phyloP scores from a whole-genome alignment of 371 early-diverging fungal species.

The Entomophthora muscae region DNA sequence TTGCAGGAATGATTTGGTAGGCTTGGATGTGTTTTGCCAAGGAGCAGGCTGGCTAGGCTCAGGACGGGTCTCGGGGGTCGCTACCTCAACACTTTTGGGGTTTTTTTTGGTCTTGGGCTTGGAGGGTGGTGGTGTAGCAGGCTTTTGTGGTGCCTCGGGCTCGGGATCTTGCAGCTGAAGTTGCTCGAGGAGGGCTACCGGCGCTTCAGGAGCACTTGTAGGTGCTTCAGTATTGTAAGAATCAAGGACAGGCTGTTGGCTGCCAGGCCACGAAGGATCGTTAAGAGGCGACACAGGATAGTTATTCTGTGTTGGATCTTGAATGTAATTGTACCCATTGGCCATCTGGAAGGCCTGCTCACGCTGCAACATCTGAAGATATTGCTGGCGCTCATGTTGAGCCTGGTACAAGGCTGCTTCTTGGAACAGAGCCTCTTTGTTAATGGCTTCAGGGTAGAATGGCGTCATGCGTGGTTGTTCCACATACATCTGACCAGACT shows the following conservation, averaged over 20 bases:
- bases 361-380: neutral
- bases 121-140: neutral
- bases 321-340: neutral
- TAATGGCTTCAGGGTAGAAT: conserved; percentile 3
- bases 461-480: conserved; percentile 6
- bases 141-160: neutral
- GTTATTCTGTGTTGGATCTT: neutral
- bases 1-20: conserved; percentile 54
- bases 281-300: neutral
- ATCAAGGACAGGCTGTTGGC: neutral
- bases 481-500: conserved; percentile 11
- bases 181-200: neutral
- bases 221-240: no score
- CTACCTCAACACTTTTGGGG: neutral
- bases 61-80: neutral
- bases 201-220: neutral
- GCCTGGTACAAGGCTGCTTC: neutral
- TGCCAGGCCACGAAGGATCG: neutral
- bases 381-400: neutral
- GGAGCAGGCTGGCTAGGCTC: neutral
- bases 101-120: neutral
- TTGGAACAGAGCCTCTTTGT: neutral
- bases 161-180: neutral
- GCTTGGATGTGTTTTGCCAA: conserved; percentile 30
- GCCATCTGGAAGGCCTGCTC: neutral